Conservation (phyloP, 1,139 yeast species). For the Yamadazyma diddensiae region DNA sequence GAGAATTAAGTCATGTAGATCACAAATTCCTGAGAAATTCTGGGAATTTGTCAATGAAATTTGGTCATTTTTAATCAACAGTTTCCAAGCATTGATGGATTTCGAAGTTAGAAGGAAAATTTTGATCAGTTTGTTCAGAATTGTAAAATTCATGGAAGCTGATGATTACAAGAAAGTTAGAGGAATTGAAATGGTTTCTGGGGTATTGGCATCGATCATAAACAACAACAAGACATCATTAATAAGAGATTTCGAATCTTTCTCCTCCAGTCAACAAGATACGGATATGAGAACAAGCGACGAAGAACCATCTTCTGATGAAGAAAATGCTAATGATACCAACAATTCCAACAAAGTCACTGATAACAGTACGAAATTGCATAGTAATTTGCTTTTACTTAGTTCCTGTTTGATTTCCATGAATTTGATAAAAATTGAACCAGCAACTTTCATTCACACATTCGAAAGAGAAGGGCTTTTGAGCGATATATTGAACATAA, state of each 20-base stretch:
- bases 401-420: slow-evolving; percentile 12
- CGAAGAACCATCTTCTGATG: slow-evolving; percentile 12
- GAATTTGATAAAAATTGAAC: slow-evolving; percentile 12
- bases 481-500: slow-evolving; percentile 42
- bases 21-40: slow-evolving; percentile 25
- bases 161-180: slow-evolving; percentile 20
- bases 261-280: slow-evolving; percentile 3
- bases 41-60: slow-evolving; percentile 47
- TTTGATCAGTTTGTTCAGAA: slow-evolving; percentile 55
- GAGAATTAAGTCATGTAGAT: slow-evolving; percentile 25
- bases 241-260: slow-evolving; percentile 15
- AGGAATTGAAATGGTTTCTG: slow-evolving; percentile 34
- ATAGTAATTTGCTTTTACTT: slow-evolving; percentile 12
- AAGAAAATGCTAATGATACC: not conserved
- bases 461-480: slow-evolving; percentile 76
- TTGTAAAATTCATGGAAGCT: slow-evolving; percentile 32
- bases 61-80: slow-evolving; percentile 60
- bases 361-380: slow-evolving; percentile 11
- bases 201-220: slow-evolving; percentile 65
- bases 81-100: slow-evolving; percentile 77
- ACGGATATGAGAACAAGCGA: slow-evolving; percentile 12
- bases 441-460: slow-evolving; percentile 29
- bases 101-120: slow-evolving; percentile 60
- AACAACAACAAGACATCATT: slow-evolving; percentile 50
- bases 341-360: slow-evolving; percentile 2